Evolutionary conservation across 2,329 filamentous ascomycete species (phyloP).

Genomic region (Hymenoscyphus albidus): DNA sequence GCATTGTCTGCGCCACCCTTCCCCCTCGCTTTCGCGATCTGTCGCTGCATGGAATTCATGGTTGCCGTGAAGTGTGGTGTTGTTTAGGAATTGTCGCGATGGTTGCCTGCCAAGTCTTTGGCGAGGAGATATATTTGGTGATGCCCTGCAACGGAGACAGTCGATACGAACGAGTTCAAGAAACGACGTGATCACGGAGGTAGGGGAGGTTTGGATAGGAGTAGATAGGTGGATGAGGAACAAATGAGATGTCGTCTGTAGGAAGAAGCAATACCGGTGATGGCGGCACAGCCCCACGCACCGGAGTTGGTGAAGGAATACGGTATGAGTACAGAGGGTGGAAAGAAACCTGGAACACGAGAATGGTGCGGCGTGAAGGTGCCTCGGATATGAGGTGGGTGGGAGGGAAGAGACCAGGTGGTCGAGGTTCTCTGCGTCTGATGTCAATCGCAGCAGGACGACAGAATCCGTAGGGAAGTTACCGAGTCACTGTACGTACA

Average conservation of each 20-base stretch:
- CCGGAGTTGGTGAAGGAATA: not conserved
- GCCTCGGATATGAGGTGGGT: not conserved
- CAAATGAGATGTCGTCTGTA: not conserved
- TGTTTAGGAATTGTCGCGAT: slow-evolving; percentile 9
- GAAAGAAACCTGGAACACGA: not conserved
- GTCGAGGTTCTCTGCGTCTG: too few species aligned
- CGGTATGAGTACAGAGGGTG: not conserved
- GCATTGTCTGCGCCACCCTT: slow-evolving; percentile 69
- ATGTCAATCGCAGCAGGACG: too few species aligned
- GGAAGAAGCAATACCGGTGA: not conserved
- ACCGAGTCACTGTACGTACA: too few species aligned
- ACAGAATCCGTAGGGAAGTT: too few species aligned
- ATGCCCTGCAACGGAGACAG: not conserved
- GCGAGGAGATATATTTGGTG: not conserved
- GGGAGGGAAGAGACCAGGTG: too few species aligned
- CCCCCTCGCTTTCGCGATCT: slow-evolving; percentile 68
- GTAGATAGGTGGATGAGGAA: not conserved
- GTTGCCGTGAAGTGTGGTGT: slow-evolving; percentile 29
- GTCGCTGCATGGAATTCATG: slow-evolving; percentile 71
- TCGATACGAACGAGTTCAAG: not conserved
- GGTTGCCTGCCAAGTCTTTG: slow-evolving; percentile 8
- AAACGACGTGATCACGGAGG: not conserved
- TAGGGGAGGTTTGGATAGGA: not conserved
- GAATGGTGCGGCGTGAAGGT: not conserved
- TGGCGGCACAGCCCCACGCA: slow-evolving; percentile 1